Base-by-base conservation (phyloP, 345 rosid genomes). In the Microcos paniculata region DNA sequence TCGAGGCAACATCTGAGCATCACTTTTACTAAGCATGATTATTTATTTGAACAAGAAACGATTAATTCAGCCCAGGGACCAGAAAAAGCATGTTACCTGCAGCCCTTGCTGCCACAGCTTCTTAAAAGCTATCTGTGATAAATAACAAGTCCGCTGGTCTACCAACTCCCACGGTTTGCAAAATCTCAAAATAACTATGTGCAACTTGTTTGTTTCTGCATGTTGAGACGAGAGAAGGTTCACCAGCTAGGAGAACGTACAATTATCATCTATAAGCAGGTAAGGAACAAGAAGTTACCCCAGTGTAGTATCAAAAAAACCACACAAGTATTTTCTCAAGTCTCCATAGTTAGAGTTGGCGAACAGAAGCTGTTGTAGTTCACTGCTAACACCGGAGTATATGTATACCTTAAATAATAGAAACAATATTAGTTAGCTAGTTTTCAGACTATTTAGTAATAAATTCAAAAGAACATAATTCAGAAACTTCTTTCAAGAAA, bases 321-420 rank as follows among this genome's bases (percentile, higher is more conserved):
- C 90, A 64, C 83, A 84, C 21, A 87, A 78, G 67, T 87, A 88
- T 77, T 85, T 87, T 80, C 92, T 84, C 74, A 90, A 67, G 79
- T 88, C 86, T n/a, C 94, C 92, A 70, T 75, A 80, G 48, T 80
- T 84, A 4, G 92, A 88, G 46, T 88, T 82, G 12, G 88, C 90
- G 74, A 90, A 87, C 71, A 90, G 49, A 53, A 90, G 89, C 75
- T 84, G 79, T 28, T 88, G 94, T 13, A 88, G 84, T 77, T 84
- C 79, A 78, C 92, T 84, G 80, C 90, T 88, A 53, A 84, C 84
- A 74, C 89, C 85, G 1, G 92, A 87, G 81, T 88, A 90, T 73
- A 86, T 80, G 68, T 90, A 90, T 28, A 86, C 88, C 94, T 90
- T 82, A 18, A 8, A 76, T 5, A 12, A 40, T 19, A 62, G 48